Percentiles rank a stretch among this genome's conserved stretches.
Evolutionary conservation across 2,329 filamentous ascomycete genomes (phyloP).

Genomic region (Trichoderma citrinoviride): DNA sequence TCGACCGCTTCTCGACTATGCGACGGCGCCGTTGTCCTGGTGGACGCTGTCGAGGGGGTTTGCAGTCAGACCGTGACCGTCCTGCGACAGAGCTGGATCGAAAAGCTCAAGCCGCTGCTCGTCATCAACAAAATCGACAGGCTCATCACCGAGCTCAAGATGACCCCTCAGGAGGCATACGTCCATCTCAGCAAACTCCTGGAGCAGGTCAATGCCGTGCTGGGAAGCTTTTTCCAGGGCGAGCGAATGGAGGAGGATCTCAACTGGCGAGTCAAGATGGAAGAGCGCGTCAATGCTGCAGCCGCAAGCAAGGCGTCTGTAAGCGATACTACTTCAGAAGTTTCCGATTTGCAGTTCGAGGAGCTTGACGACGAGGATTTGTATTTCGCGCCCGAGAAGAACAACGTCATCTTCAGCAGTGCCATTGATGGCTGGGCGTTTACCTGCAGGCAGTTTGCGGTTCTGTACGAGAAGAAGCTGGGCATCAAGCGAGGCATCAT

Average conservation of each 20-base stretch:
- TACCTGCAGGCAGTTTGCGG: conserved; percentile 89
- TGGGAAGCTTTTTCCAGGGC: conserved; percentile 96
- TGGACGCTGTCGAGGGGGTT: conserved; percentile 95
- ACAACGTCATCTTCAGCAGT: conserved; percentile 98
- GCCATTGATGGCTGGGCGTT: conserved; percentile 99
- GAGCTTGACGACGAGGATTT: conserved; percentile 95
- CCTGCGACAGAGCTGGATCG: conserved; percentile 88
- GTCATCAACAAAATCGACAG: conserved; percentile 99
- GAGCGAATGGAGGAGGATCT: conserved; percentile 98
- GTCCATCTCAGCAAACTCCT: conserved; percentile 83
- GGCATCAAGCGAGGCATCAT: conserved; percentile 85
- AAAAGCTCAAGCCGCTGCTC: conserved; percentile 89
- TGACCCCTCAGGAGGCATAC: conserved; percentile 88
- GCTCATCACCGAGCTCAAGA: conserved; percentile 87
- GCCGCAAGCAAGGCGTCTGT: conserved; percentile 58
- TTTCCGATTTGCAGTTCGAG: conserved; percentile 66
- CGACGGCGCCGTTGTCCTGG: conserved; percentile 89
- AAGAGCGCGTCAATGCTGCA: conserved; percentile 74
- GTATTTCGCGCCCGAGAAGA: conserved; percentile 96
- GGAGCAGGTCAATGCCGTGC: conserved; percentile 94
- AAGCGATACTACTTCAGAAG: conserved; percentile 50
- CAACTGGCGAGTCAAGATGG: conserved; percentile 90
- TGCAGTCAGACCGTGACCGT: conserved; percentile 99
- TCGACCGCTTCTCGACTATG: conserved; percentile 92
- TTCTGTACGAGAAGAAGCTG: conserved; percentile 92